These are phyloP conservation scores for Blastobotrys raffinosifermentans DNA, from an alignment of 1,139 yeast species.

Conservation along the genomic window DNA sequence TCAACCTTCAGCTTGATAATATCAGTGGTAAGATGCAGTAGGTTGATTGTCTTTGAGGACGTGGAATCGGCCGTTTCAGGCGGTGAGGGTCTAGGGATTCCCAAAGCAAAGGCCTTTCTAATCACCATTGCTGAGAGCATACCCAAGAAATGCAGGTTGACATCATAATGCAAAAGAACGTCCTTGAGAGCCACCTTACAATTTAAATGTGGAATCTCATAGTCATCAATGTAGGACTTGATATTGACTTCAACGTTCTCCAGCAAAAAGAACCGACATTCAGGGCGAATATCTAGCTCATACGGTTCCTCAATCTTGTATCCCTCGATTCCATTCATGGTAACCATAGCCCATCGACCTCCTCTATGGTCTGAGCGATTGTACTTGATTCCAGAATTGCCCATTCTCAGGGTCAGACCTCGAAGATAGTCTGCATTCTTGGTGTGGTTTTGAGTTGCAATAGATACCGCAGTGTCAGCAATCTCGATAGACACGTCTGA, in stretches of 20 bases:
- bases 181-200: constrained; percentile 25
- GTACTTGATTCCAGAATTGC: constrained; percentile 21
- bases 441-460: constrained; percentile 22
- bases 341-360: constrained; percentile 17
- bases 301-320: constrained; percentile 25
- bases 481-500: constrained; percentile 24
- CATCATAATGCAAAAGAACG: constrained; percentile 24
- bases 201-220: constrained; percentile 14
- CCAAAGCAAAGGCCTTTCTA: constrained; percentile 18
- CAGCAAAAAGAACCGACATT: constrained; percentile 22
- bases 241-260: constrained; percentile 24
- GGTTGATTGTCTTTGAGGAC: neutral
- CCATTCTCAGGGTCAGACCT: constrained; percentile 22
- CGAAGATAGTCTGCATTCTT: constrained; percentile 18
- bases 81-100: neutral
- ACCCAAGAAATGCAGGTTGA: constrained; percentile 27
- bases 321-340: constrained; percentile 28
- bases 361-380: constrained; percentile 9
- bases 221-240: constrained; percentile 16
- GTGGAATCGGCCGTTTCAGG: neutral
- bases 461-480: constrained; percentile 26
- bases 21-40: constrained; percentile 35
- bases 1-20: constrained; percentile 40
- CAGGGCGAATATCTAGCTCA: constrained; percentile 18
- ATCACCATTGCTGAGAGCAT: constrained; percentile 16